Evolutionary conservation across 306 rosid genomes (phyloP), one percentile per base, ranked within the genome.

Genomic region (Lathyrus oleraceus): DNA sequence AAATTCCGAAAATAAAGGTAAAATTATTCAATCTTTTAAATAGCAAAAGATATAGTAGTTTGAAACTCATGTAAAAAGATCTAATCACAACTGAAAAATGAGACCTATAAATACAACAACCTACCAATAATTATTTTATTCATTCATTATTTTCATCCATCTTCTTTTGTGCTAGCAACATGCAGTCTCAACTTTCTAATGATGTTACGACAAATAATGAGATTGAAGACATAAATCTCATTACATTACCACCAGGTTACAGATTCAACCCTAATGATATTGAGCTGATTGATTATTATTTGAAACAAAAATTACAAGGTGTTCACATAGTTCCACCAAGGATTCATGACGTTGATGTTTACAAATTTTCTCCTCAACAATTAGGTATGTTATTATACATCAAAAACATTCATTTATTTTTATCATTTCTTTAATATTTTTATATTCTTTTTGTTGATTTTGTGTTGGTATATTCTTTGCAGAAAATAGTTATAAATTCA

Each of bases 201-300:
- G 11, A 10, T 5, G 10, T 8, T 25, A 5, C 39, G 2, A 12
- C 39, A 27, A 57, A 27, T 16, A 23, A 54, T 23, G 59, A 51
- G 30, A 15, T 15, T 5, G 16, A 56, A 25, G 63, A 28, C 42
- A 15, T 0, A 1, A 2, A 0, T 0, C 2, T 58, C 3, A 28
- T 2, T 8, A 8, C 6, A 14, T 58, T 58, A 28, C 21, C 63
- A 58, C 42, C 20, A 0, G 40, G 42, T 28, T 58, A 58, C 20
- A 58, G 14, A 58, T 58, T 58, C 19, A 13, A 4, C 20, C 63
- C 63, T 30, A 30, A 14, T 14, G 42, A 58, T 58, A 40, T 28
- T 58, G 40, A 57, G 40, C 14, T 57, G 19, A 28, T 58, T n/a
- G 19, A 58, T 13, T 58, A 58, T 58, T 58, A 58, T 14, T 58